Conservation (phyloP, 1,284 basidiomycete species). For the Wolfiporia cocos region DNA sequence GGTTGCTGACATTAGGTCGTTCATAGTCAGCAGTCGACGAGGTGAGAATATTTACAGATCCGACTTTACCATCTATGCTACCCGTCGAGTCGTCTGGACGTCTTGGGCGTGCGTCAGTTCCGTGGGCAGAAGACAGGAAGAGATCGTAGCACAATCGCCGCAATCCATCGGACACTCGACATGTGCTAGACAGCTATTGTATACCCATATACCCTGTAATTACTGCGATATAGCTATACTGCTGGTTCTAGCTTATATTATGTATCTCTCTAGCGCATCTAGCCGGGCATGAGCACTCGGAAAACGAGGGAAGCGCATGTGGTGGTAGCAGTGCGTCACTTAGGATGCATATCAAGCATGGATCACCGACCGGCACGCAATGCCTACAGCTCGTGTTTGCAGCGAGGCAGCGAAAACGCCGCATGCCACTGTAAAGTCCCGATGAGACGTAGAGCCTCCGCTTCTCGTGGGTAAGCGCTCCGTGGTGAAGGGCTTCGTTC, state of each 20-base stretch:
- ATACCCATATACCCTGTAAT: slow-evolving; percentile 11
- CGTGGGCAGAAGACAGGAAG: background rate
- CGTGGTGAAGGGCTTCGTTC: no score
- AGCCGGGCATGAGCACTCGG: no score
- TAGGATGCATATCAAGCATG: background rate
- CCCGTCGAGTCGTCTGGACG: slow-evolving; percentile 6
- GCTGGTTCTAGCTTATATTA: slow-evolving; percentile 17
- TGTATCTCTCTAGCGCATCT: slow-evolving; percentile 12
- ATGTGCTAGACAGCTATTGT: slow-evolving; percentile 14
- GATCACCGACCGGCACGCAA: slow-evolving; percentile 10
- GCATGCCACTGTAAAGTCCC: no score
- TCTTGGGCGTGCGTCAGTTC: background rate
- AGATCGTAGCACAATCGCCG: background rate
- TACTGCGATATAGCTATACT: slow-evolving; percentile 14
- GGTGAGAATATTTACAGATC: no score
- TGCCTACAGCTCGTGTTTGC: slow-evolving; percentile 18
- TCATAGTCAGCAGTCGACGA: no score
- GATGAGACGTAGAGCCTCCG: no score
- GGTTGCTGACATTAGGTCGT: no score
- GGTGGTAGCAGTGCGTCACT: background rate
- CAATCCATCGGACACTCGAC: slow-evolving; percentile 3
- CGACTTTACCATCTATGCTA: no score
- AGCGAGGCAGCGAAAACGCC: slow-evolving; percentile 18
- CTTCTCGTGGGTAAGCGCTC: no score
- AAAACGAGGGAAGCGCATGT: slow-evolving; percentile 15